phyloP scores from a whole-genome alignment of 2,329 filamentous ascomycete genomes.

The Ambrosiella xylebori region DNA sequence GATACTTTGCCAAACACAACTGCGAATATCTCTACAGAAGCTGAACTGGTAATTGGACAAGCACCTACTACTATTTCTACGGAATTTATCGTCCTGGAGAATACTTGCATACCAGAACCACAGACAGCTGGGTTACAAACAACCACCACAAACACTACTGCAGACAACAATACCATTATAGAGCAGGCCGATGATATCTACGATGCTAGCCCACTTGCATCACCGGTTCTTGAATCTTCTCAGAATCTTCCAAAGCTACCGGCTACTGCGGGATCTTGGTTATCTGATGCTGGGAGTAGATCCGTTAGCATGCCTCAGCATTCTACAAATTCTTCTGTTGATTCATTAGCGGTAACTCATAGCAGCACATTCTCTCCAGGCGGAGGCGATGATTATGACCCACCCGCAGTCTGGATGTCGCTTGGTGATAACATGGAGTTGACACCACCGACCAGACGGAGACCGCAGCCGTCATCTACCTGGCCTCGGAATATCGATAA shows the following conservation, averaged over 20 bases:
- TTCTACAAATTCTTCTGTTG: background rate
- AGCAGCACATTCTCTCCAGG: conserved; percentile 11
- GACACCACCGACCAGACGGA: background rate
- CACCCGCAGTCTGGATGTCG: conserved; percentile 9
- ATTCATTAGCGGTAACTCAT: background rate
- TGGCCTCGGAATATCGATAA: background rate
- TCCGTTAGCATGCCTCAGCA: background rate
- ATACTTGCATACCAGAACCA: no score
- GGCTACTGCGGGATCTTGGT: background rate
- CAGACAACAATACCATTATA: background rate
- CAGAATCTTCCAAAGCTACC: background rate
- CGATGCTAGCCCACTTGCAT: background rate
- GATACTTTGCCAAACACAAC: background rate
- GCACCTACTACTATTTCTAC: no score
- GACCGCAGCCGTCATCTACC: background rate
- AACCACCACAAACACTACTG: background rate
- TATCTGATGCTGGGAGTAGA: background rate
- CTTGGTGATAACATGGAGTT: background rate
- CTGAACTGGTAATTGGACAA: no score
- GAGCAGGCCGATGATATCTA: background rate
- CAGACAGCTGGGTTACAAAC: no score
- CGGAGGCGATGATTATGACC: conserved; percentile 9
- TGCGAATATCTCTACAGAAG: background rate
- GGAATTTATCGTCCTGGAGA: no score
- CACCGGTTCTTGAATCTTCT: background rate